Evolutionary conservation across 345 rosid species (phyloP).

Genomic region (Cardiospermum halicacabum): DNA sequence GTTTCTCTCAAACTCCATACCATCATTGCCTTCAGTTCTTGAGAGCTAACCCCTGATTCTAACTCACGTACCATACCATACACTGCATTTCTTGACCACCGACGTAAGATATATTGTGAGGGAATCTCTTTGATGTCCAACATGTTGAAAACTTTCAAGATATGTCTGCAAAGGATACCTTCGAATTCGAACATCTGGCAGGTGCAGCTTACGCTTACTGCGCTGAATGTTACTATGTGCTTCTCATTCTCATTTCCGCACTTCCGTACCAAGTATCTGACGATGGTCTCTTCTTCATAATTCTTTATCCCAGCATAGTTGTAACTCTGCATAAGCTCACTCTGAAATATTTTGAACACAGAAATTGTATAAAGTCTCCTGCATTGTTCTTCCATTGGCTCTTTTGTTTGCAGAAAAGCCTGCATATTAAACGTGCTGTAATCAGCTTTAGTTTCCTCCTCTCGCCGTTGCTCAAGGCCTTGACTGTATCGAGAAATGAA

Average conservation of each 20-base stretch:
- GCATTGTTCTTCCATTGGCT: conserved; percentile 81
- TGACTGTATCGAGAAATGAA: conserved; percentile 60
- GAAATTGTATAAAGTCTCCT: conserved; percentile 68
- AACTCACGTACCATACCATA: conserved; percentile 48
- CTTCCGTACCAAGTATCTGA: conserved; percentile 58
- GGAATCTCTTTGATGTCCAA: conserved; percentile 73
- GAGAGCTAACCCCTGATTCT: conserved; percentile 55
- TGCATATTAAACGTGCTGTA: conserved; percentile 64
- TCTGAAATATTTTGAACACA: conserved; percentile 71
- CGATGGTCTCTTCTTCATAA: conserved; percentile 67
- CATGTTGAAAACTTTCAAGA: conserved; percentile 66
- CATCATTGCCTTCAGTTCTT: conserved; percentile 64
- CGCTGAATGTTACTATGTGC: conserved; percentile 57
- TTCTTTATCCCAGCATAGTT: conserved; percentile 61
- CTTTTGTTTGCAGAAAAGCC: conserved; percentile 65
- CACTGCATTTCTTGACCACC: conserved; percentile 89
- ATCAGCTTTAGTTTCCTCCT: conserved; percentile 83
- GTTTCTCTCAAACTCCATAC: conserved; percentile 89
- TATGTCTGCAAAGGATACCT: conserved; percentile 79
- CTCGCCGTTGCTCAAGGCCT: conserved; percentile 59
- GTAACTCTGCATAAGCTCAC: conserved; percentile 66
- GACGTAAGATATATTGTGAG: conserved; percentile 57
- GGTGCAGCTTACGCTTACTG: conserved; percentile 65
- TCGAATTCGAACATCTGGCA: conserved; percentile 93
- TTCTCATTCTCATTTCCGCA: conserved; percentile 72